Conservation (phyloP, 495 filamentous ascomycete genomes). For the Aspergillus sparsus region DNA sequence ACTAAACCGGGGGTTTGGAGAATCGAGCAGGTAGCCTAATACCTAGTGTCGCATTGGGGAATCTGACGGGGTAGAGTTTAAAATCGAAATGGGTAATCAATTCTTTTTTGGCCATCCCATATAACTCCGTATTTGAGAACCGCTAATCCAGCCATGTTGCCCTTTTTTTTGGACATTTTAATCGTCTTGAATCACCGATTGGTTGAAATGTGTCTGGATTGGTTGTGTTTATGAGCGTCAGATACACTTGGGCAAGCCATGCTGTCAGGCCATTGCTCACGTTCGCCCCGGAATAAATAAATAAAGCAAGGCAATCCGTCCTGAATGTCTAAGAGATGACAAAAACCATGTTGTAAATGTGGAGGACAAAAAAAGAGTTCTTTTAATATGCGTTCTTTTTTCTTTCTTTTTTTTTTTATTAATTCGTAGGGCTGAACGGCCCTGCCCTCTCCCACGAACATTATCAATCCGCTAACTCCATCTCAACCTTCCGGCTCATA, state of each 20-base stretch:
- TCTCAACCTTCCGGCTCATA: conserved; percentile 46
- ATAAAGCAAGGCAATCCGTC: conserved; percentile 20
- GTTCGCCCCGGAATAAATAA: conserved; percentile 24
- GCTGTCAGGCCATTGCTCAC: conserved; percentile 35
- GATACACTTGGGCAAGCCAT: conserved; percentile 39
- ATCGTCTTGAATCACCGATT: conserved; percentile 1
- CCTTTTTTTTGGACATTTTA: neutral
- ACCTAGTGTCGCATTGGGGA: too few relatives aligned
- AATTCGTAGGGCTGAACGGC: conserved; percentile 50
- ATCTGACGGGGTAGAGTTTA: too few relatives aligned
- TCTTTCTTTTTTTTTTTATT: conserved; percentile 36
- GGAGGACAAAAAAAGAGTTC: conserved; percentile 23
- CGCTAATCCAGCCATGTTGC: too few relatives aligned
- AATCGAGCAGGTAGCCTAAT: too few relatives aligned
- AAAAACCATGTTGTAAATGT: conserved; percentile 32
- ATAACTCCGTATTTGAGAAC: too few relatives aligned
- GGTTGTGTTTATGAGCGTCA: conserved; percentile 41
- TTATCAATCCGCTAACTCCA: conserved; percentile 52
- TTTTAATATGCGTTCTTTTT: conserved; percentile 28
- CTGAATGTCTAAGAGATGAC: conserved; percentile 29
- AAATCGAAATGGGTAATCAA: too few relatives aligned
- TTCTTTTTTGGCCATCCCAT: too few relatives aligned
- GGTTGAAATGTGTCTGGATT: conserved; percentile 47
- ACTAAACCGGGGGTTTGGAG: too few relatives aligned
- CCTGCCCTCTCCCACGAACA: conserved; percentile 50